Base-by-base conservation (phyloP, 2,329 filamentous ascomycete species). In the Aureobasidium lini region DNA sequence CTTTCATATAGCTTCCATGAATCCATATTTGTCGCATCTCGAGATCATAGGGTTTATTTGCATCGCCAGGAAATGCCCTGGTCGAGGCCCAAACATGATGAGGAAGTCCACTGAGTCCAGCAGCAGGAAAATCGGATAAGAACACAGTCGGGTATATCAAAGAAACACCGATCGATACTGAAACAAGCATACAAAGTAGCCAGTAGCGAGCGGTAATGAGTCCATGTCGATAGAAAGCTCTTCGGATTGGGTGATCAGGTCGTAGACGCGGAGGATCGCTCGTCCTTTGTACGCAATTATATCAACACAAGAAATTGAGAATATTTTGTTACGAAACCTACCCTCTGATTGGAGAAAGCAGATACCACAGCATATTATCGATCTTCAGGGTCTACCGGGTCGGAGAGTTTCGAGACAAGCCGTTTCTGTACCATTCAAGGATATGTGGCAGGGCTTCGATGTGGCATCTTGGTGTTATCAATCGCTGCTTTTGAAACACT, bases 1-100 rank as follows among this genome's bases (percentile, higher is more conserved):
- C 89, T 66, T 85, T 80, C 85, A 92, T 92, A 68, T 91, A 91
- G 70, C 82, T 86, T 63, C 87, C 88, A 68, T 92, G 88, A 15
- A 93, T 81, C 89, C 89, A 93, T 59, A 90, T 81, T 60, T 89
- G 89, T 64, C 88, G 86, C 83, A 93, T 88, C 59, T 88, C 84
- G n/a, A 93, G 84, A 70, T 93, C 88, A 4, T 86, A 81, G 57
- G 77, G 74, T 57, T 66, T 70, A 13, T 69, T 67, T 11, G 66
- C 66, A 57, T 76, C 76, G 49, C 81, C 81, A 37, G 81, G 74
- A 57, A 88, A 76, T 31, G 85, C 83, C 61, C 84, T 82, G 6
- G 86, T 87, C 39, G 86, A 86, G 29, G 88, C 91, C 89, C 89
- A 93, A 65, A 89, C 88, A 81, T 92, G 87, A 67, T 87, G 85